phyloP scores from a whole-genome alignment of 2,329 filamentous ascomycete genomes.

The Aureobasidium zeae region DNA sequence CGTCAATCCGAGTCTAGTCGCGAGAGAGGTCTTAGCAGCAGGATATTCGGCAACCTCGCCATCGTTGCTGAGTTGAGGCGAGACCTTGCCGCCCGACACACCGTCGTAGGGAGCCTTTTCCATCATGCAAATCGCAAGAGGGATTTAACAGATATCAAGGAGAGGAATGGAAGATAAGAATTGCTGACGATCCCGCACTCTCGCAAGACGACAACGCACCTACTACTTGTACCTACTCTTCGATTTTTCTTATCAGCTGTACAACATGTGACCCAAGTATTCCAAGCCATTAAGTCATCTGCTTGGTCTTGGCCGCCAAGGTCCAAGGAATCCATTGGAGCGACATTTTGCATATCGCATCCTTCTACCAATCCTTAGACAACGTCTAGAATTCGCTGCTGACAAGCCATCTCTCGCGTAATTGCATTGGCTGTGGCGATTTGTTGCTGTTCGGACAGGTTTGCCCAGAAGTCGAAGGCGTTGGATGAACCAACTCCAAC shows the following conservation, averaged over 20 bases:
- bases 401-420: background rate
- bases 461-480: too few species aligned
- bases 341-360: background rate
- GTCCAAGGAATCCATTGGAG: background rate
- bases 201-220: background rate
- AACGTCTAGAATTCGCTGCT: background rate
- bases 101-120: conserved; percentile 4
- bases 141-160: background rate
- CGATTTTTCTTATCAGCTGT: background rate
- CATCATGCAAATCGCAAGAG: background rate
- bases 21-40: conserved; percentile 17
- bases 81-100: background rate
- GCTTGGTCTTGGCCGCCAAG: conserved; percentile 11
- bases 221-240: background rate
- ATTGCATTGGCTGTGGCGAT: background rate
- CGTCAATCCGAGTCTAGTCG: conserved; percentile 27
- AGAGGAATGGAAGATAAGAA: background rate
- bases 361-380: background rate
- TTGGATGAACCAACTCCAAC: too few species aligned
- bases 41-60: conserved; percentile 12
- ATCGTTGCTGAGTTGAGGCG: conserved; percentile 4
- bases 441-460: too few species aligned
- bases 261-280: background rate
- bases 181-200: background rate
- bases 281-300: conserved; percentile 4